A percentile compares a stretch with the other conserved stretches of the same genome.
Evolutionary conservation across 2,329 filamentous ascomycete genomes (phyloP).

Genomic region (Colletotrichum chrysophilum): DNA sequence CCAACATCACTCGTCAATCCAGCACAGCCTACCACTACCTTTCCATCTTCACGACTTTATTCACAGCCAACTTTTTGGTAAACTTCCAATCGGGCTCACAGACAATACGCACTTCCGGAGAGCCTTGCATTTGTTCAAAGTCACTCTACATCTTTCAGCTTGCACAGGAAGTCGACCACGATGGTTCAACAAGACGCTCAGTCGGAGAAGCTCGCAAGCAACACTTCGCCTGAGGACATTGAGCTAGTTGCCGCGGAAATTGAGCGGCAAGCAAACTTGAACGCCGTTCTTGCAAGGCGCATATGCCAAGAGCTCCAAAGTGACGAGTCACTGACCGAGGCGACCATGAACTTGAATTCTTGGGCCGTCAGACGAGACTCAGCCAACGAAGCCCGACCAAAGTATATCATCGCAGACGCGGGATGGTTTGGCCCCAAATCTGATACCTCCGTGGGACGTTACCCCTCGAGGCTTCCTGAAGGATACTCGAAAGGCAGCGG

Average conservation of each 20-base stretch:
- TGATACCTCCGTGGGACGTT: not conserved
- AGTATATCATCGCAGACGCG: not conserved
- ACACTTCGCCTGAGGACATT: not conserved
- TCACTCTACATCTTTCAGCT: not conserved
- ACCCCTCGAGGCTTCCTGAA: not conserved
- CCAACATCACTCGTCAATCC: not conserved
- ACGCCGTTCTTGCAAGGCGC: not conserved
- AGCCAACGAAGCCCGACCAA: not conserved
- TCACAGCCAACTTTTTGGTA: not conserved
- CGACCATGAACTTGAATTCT: not conserved
- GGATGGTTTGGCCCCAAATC: not conserved
- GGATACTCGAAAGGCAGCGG: not conserved
- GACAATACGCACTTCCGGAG: not conserved
- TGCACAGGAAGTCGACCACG: not conserved
- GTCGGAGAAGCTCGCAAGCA: not conserved
- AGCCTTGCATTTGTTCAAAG: not conserved
- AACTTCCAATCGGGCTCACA: not conserved
- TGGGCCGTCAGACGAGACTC: not conserved
- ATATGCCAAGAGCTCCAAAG: not conserved
- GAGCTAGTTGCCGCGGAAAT: no score
- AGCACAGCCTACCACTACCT: not conserved
- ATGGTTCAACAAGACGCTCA: not conserved
- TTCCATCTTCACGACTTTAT: not conserved
- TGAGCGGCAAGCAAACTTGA: not conserved
- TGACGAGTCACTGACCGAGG: not conserved